phyloP scores from a whole-genome alignment of 768 basidiomycete species.

The Cubamyces lactineus region DNA sequence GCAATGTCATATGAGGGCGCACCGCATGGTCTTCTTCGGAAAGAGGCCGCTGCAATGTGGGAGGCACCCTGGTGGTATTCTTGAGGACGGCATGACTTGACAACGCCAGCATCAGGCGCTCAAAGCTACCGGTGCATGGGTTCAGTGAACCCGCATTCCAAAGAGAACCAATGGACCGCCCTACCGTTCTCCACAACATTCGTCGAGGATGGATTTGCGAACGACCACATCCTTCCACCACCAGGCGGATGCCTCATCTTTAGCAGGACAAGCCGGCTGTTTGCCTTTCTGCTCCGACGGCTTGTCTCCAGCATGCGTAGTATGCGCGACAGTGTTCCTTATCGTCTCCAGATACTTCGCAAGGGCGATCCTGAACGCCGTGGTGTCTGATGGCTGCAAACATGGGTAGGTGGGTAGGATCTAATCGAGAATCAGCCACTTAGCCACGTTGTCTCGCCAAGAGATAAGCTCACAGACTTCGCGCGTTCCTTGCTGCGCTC shows the following conservation, averaged over 20 bases:
- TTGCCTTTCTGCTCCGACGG: constrained; percentile 25
- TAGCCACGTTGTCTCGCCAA: background rate
- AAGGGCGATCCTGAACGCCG: constrained; percentile 54
- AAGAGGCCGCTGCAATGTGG: constrained; percentile 9
- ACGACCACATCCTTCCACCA: constrained; percentile 65
- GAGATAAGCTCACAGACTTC: constrained; percentile 29
- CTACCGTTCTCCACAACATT: constrained; percentile 55
- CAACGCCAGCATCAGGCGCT: constrained; percentile 51
- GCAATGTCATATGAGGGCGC: constrained; percentile 3
- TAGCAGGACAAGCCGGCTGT: constrained; percentile 8
- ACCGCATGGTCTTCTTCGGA: constrained; percentile 13
- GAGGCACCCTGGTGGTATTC: constrained; percentile 26
- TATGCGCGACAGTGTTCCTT: constrained; percentile 44
- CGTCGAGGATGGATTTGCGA: constrained; percentile 57
- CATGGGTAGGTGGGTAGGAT: constrained; percentile 56
- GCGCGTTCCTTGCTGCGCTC: constrained; percentile 40
- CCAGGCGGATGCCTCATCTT: constrained; percentile 33
- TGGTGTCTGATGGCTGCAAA: constrained; percentile 51
- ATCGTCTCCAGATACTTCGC: constrained; percentile 54
- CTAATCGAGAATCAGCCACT: constrained; percentile 32
- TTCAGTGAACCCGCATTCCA: constrained; percentile 6
- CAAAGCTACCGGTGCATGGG: constrained; percentile 44
- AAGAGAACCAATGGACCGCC: constrained; percentile 7
- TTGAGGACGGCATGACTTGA: constrained; percentile 54
- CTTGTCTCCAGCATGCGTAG: constrained; percentile 24